Evolutionary conservation across 345 rosid genomes (phyloP).

Genomic region (Pseudoturritis turrita): DNA sequence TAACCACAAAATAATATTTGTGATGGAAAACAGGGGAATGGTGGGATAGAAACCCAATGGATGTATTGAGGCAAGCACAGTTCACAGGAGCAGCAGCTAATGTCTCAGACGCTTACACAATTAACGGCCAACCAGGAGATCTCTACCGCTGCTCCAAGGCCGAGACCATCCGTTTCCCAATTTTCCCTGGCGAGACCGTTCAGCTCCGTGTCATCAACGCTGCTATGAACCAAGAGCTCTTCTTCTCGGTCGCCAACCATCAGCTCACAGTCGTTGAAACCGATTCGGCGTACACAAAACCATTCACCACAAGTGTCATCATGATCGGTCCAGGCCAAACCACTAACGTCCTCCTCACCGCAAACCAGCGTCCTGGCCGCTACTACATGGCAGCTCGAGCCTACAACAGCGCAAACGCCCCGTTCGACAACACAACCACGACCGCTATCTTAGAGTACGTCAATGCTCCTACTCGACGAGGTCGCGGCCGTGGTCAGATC

Average conservation of each 20-base stretch:
- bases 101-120: slow-evolving; percentile 82
- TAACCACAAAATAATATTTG: neutral
- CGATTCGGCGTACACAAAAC: slow-evolving; percentile 59
- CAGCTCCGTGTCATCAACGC: slow-evolving; percentile 71
- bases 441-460: slow-evolving; percentile 72
- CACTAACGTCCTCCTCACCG: slow-evolving; percentile 54
- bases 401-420: slow-evolving; percentile 46
- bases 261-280: slow-evolving; percentile 54
- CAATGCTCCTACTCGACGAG: slow-evolving; percentile 40
- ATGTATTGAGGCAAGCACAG: slow-evolving; percentile 47
- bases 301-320: slow-evolving; percentile 56
- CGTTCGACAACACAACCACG: slow-evolving; percentile 84
- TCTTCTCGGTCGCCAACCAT: slow-evolving; percentile 62
- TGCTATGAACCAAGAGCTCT: slow-evolving; percentile 66
- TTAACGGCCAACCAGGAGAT: slow-evolving; percentile 94
- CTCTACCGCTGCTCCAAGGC: slow-evolving; percentile 68
- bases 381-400: slow-evolving; percentile 87
- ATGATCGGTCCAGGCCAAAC: slow-evolving; percentile 68
- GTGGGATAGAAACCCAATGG: slow-evolving; percentile 83
- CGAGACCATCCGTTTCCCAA: slow-evolving; percentile 33
- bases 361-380: slow-evolving; percentile 44
- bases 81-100: slow-evolving; percentile 69
- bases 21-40: slow-evolving; percentile 59
- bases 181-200: slow-evolving; percentile 48
- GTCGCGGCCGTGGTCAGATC: slow-evolving; percentile 28